Conservation (phyloP, 495 filamentous ascomycete species). For the Hypoxylon lienhwacheense region DNA sequence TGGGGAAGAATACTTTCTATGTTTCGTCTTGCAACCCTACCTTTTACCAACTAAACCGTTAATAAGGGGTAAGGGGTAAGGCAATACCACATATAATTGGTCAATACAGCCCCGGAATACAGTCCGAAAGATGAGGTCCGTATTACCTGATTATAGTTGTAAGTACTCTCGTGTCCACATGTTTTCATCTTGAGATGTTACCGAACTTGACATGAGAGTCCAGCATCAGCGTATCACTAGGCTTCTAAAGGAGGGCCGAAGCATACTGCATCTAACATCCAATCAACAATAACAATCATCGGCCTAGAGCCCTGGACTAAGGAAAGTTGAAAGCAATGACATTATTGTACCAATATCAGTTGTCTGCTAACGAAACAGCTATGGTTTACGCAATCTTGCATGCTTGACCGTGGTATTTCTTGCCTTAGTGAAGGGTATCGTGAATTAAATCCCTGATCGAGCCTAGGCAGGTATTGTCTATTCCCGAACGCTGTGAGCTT, state of each 20-base stretch:
- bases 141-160: slow-evolving; percentile 1
- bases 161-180: not conserved
- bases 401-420: not conserved
- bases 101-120: not conserved
- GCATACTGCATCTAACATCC: slow-evolving; percentile 2
- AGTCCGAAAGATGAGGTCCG: slow-evolving; percentile 2
- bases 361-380: slow-evolving; percentile 1
- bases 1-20: not conserved
- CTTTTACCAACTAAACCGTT: not conserved
- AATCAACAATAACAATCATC: not conserved
- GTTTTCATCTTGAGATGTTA: slow-evolving; percentile 1
- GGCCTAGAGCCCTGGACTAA: not conserved
- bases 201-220: not conserved
- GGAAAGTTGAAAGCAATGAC: not conserved
- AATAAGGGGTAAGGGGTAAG: slow-evolving; percentile 3
- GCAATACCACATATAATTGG: slow-evolving; percentile 10
- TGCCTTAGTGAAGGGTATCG: not conserved
- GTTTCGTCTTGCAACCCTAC: slow-evolving; percentile 1
- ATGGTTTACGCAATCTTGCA: slow-evolving; percentile 21
- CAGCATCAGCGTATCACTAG: not conserved
- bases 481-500: too few species aligned
- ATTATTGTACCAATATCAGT: not conserved
- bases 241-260: not conserved
- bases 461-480: not conserved
- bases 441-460: not conserved